phyloP scores from a whole-genome alignment of 1,284 basidiomycete genomes.

The Ganoderma leucocontextum region DNA sequence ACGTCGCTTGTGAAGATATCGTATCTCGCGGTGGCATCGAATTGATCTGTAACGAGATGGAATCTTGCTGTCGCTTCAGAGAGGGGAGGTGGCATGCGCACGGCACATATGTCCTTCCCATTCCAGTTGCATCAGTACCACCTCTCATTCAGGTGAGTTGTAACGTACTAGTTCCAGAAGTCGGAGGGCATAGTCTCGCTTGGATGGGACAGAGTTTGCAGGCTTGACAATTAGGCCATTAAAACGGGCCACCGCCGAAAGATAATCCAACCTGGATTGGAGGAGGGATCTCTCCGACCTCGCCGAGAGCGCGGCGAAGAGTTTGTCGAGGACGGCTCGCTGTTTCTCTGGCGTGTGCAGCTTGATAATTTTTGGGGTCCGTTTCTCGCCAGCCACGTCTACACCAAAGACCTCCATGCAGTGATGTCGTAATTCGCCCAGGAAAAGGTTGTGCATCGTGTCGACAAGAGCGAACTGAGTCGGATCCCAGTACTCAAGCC shows the following conservation, averaged over 20 bases:
- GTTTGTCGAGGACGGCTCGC: not conserved
- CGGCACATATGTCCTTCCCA: too few relatives aligned
- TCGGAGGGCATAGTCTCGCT: not conserved
- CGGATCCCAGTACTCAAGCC: constrained; percentile 49
- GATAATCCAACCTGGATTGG: not conserved
- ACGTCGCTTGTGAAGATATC: constrained; percentile 22
- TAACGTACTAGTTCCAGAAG: not conserved
- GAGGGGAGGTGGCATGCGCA: not conserved
- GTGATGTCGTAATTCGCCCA: constrained; percentile 17
- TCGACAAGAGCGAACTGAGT: constrained; percentile 29
- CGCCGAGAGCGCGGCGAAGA: not conserved
- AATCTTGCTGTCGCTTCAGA: not conserved
- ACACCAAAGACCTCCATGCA: constrained; percentile 18
- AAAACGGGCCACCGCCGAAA: constrained; percentile 2
- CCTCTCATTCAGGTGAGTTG: too few relatives aligned
- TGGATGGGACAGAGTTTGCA: not conserved
- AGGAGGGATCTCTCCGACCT: not conserved
- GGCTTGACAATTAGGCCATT: not conserved
- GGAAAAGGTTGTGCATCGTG: constrained; percentile 14
- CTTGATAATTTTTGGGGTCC: not conserved
- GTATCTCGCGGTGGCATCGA: not conserved
- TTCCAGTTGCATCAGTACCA: too few relatives aligned
- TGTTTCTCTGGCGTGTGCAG: constrained; percentile 1
- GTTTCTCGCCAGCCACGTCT: not conserved
- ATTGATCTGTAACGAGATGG: not conserved